A percentile compares a stretch with the other conserved stretches of the same genome.
phyloP scores from a whole-genome alignment of 805 yeast species.

The Metschnikowia lachancei region DNA sequence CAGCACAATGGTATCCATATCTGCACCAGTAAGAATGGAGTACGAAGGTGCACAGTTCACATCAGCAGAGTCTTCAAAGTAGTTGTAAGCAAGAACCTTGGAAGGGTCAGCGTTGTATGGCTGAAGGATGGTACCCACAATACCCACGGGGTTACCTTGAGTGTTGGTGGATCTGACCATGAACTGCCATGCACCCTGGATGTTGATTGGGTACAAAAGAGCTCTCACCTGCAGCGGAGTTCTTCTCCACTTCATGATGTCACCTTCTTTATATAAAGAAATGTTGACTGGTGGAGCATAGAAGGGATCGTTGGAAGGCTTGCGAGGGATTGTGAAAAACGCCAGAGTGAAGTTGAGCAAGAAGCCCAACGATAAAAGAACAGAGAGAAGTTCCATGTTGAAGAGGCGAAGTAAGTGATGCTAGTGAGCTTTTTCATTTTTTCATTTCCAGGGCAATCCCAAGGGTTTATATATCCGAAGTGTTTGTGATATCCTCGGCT shows the following conservation, averaged over 20 bases:
- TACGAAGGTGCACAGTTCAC: conserved; percentile 25
- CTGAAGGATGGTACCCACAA: conserved; percentile 18
- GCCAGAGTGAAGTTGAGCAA: not conserved
- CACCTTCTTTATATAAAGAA: conserved; percentile 9
- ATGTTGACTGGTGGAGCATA: conserved; percentile 10
- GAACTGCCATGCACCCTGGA: conserved; percentile 23
- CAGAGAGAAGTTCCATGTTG: not conserved
- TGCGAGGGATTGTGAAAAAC: not conserved
- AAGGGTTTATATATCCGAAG: no score
- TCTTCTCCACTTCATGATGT: conserved; percentile 8
- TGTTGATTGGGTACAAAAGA: conserved; percentile 11
- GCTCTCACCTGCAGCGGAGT: conserved; percentile 12
- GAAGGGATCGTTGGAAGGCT: conserved; percentile 12
- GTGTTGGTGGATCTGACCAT: conserved; percentile 23
- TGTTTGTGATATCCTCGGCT: no score
- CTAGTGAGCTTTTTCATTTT: no score
- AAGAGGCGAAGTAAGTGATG: no score
- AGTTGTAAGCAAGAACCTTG: conserved; percentile 24
- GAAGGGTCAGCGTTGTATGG: conserved; percentile 26
- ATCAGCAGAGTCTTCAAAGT: conserved; percentile 22
- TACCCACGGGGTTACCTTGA: conserved; percentile 23
- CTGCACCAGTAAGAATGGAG: conserved; percentile 17
- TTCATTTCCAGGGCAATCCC: no score
- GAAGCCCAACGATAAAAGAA: not conserved
- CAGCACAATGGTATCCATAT: conserved; percentile 13